Evolutionary conservation across 345 rosid species (phyloP).

Genomic region (Brassica juncea): DNA sequence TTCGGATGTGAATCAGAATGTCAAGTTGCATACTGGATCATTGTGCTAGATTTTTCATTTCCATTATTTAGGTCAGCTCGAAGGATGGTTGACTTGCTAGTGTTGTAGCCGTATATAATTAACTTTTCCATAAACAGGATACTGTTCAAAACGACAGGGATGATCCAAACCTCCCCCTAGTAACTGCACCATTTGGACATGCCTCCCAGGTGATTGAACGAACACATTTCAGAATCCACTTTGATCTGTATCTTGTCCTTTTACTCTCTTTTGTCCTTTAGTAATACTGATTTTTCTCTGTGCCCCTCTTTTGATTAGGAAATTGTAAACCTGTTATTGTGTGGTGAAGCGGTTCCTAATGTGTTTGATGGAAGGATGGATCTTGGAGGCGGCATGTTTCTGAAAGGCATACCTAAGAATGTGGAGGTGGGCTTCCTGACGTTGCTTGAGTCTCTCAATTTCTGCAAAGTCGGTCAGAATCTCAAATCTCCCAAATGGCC

Average conservation of each 20-base stretch:
- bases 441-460: conserved; percentile 85
- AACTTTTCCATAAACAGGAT: conserved; percentile 50
- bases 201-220: conserved; percentile 83
- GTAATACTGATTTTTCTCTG: conserved; percentile 13
- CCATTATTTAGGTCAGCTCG: background rate
- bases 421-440: conserved; percentile 99
- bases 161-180: conserved; percentile 86
- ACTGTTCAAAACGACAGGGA: conserved; percentile 89
- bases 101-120: background rate
- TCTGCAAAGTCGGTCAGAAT: conserved; percentile 94
- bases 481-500: conserved; percentile 96
- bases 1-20: conserved; percentile 5
- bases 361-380: conserved; percentile 98
- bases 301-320: conserved; percentile 56
- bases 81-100: background rate
- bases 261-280: conserved; percentile 10
- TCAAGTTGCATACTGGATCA: conserved; percentile 8
- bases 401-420: conserved; percentile 73
- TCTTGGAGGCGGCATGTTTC: conserved; percentile 93
- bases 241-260: background rate
- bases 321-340: conserved; percentile 87
- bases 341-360: conserved; percentile 96
- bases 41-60: conserved; percentile 13
- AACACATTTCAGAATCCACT: conserved; percentile 16
- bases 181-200: conserved; percentile 99